A percentile compares a stretch with the other conserved stretches of the same genome.
phyloP scores from a whole-genome alignment of 345 rosid genomes.

The Brassica rapa region DNA sequence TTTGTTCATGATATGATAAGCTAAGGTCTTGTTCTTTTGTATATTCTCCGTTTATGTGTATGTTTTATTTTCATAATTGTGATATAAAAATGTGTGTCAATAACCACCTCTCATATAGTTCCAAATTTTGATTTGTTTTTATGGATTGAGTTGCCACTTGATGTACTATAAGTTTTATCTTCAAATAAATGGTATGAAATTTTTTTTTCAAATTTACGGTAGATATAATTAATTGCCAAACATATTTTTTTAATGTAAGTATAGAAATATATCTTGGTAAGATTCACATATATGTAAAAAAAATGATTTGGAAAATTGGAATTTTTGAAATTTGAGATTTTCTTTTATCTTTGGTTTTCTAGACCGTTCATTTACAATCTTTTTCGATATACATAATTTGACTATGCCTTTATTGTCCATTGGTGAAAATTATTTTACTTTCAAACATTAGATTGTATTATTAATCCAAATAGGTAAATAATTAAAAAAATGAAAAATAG shows the following conservation, averaged over 20 bases:
- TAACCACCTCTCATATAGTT: not conserved
- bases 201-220: not conserved
- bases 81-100: not conserved
- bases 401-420: not conserved
- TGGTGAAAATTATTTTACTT: not conserved
- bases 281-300: not conserved
- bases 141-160: not conserved
- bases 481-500: not conserved
- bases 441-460: not conserved
- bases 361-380: not conserved
- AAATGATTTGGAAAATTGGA: not conserved
- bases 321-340: not conserved
- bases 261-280: not conserved
- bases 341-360: not conserved
- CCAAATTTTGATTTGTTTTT: not conserved
- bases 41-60: not conserved
- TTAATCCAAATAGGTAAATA: not conserved
- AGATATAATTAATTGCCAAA: not conserved
- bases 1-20: not conserved
- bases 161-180: not conserved
- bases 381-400: not conserved
- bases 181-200: not conserved
- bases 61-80: not conserved
- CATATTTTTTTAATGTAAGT: slow-evolving; percentile 5
- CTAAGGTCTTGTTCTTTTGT: not conserved